Conservation (phyloP, 1,284 basidiomycete genomes). For the Heterobasidion irregulare region DNA sequence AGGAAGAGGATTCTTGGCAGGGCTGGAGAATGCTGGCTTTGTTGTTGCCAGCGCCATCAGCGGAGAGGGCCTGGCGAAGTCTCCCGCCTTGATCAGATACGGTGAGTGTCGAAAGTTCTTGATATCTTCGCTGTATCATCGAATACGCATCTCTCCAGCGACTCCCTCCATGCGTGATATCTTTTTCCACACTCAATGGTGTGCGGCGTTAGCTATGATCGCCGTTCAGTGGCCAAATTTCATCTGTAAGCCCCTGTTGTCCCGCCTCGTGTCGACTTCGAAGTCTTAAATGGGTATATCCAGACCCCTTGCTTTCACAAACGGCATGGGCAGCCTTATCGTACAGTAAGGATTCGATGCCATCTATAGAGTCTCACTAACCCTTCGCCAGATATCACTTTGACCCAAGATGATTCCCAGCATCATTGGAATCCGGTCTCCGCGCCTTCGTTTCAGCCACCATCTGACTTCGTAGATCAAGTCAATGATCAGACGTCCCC, state of each 20-base stretch:
- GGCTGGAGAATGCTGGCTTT: conserved; percentile 74
- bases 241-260: conserved; percentile 51
- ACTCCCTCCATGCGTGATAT: conserved; percentile 93
- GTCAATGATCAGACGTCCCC: conserved; percentile 63
- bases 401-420: conserved; percentile 38
- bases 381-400: conserved; percentile 57
- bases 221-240: conserved; percentile 93
- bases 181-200: conserved; percentile 90
- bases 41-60: conserved; percentile 89
- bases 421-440: conserved; percentile 63
- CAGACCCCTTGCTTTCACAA: conserved; percentile 81
- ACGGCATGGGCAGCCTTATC: conserved; percentile 83
- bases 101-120: conserved; percentile 37
- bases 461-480: conserved; percentile 63
- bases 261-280: too few species aligned
- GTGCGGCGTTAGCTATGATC: conserved; percentile 80
- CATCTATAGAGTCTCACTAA: conserved; percentile 2
- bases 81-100: conserved; percentile 84
- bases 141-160: conserved; percentile 34
- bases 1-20: conserved; percentile 53
- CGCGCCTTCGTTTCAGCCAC: conserved; percentile 52
- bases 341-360: conserved; percentile 58
- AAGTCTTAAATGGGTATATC: too few species aligned
- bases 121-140: conserved; percentile 11
- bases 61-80: conserved; percentile 80